Base-by-base conservation (phyloP, 2,329 filamentous ascomycete genomes). In the Beauveria bassiana region DNA sequence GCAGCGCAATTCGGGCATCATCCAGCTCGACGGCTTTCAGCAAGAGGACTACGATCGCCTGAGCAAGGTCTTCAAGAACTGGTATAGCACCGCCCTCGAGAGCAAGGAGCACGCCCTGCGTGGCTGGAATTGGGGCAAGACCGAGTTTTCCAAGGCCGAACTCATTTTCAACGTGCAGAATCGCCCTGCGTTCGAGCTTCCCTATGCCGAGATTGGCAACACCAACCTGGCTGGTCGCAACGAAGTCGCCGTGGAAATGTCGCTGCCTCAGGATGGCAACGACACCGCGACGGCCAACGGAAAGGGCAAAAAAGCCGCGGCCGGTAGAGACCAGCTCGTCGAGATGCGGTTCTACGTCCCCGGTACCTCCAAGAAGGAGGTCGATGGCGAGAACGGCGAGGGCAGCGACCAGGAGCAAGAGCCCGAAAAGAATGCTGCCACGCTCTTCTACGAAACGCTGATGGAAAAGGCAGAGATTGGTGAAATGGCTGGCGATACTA, bases 341-440 rank as follows among this genome's bases (percentile, higher is more conserved):
- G 95, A 99, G 78, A 97, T 99, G 91, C 88, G 95, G 64, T 97
- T 99, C 79, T 99, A 99, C 76, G 96, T 99, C 54, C 95, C 95
- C 1, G 95, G 95, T 55, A 91, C 89, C 6, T 90, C 90, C 20
- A 90, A 91, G 72, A 89, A 89, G 70, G 88, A 89, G 71, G 70
- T 73, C 18, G 75, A 77, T 61, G 89, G 89, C 59, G 89, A 88
- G 55, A 89, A 91, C 51, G 59, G 38, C 46, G 53, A 62, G 16
- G 89, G 87, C 26, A 88, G 84, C 66, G 83, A 84, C 62, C 82
- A 81, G 71, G 74, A 66, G 40, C 82, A 80, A 59, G 86, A 88
- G 66, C 89, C 95, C 72, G 93, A 97, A 77, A 92, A 96, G 77
- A 97, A 96, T 70, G 95, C 95, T 2, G 95, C 95, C 22, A 95